Percentiles rank a stretch among this genome's conserved stretches.
Evolutionary conservation across 225 moss, liverwort and hornwort species (phyloP).

Genomic region (Pseudisothecium myosuroides): DNA sequence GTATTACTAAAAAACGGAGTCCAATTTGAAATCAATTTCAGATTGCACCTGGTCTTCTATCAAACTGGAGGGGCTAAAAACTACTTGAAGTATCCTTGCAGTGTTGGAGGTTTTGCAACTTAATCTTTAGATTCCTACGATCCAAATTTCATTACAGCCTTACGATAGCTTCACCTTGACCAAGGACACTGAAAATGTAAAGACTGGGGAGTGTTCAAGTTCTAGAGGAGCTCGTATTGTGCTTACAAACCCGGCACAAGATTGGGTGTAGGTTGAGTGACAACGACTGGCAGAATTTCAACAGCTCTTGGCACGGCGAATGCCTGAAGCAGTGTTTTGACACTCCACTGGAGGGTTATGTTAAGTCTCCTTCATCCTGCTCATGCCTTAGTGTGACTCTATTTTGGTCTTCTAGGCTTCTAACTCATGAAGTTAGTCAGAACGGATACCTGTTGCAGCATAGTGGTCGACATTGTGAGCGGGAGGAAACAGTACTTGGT

Average conservation of each 20-base stretch:
- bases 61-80: neutral
- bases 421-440: neutral
- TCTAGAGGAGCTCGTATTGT: neutral
- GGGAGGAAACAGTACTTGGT: neutral
- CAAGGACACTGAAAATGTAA: neutral
- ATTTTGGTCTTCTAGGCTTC: neutral
- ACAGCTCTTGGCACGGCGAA: neutral
- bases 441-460: neutral
- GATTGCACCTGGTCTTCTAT: neutral
- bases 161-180: neutral
- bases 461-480: neutral
- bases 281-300: neutral
- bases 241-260: neutral
- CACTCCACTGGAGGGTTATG: neutral
- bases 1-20: neutral
- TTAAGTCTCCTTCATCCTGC: neutral
- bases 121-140: neutral
- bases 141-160: neutral
- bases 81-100: neutral
- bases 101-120: constrained; percentile 5
- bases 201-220: neutral
- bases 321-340: neutral
- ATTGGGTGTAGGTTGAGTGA: neutral
- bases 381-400: neutral
- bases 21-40: constrained; percentile 9